These are phyloP conservation scores for Pythium dissotocum DNA, from an alignment of 352 stramenopile genomes.

Conservation along the genomic window DNA sequence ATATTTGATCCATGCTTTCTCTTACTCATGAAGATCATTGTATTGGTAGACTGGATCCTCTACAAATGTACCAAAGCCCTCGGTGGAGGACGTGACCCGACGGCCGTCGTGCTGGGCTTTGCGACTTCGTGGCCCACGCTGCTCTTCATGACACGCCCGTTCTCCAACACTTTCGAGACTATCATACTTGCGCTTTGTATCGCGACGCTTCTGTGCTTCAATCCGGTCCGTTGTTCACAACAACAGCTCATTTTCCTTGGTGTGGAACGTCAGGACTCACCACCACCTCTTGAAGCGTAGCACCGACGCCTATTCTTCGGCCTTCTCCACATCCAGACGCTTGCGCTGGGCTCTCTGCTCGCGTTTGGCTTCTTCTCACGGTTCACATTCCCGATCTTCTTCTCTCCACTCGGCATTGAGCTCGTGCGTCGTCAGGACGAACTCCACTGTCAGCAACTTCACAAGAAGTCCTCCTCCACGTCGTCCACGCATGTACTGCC, in stretches of 20 bases:
- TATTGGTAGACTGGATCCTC: constrained; percentile 39
- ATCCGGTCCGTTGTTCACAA: constrained; percentile 35
- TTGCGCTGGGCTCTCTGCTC: constrained; percentile 63
- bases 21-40: background rate
- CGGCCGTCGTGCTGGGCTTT: constrained; percentile 45
- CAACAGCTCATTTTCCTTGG: background rate
- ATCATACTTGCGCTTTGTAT: constrained; percentile 63
- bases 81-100: constrained; percentile 17
- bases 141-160: constrained; percentile 69
- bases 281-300: constrained; percentile 19
- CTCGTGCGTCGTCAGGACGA: constrained; percentile 60
- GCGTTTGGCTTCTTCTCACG: constrained; percentile 75
- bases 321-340: constrained; percentile 47
- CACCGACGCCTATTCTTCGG: constrained; percentile 38
- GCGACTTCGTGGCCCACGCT: constrained; percentile 72
- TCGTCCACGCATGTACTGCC: background rate
- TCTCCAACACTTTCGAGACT: constrained; percentile 82
- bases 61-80: constrained; percentile 42
- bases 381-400: constrained; percentile 86
- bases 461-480: constrained; percentile 34
- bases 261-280: background rate
- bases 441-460: constrained; percentile 25
- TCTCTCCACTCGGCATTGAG: constrained; percentile 68
- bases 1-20: background rate
- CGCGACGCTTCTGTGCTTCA: constrained; percentile 44